Conservation (phyloP, 2,329 filamentous ascomycete species). For the Penicillium sp. region DNA sequence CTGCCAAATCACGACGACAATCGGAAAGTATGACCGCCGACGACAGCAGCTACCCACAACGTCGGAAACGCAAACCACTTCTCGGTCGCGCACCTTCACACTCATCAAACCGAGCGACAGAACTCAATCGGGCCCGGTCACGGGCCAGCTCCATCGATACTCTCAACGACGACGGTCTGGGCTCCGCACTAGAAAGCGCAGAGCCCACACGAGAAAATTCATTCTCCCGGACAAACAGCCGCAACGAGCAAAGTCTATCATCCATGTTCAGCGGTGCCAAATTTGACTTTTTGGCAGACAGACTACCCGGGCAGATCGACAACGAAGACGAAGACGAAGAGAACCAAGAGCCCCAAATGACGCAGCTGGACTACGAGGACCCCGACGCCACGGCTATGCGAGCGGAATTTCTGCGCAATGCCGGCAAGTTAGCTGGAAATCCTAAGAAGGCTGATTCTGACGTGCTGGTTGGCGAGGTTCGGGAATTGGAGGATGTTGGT, state of each 20-base stretch:
- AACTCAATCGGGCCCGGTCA: slow-evolving; percentile 38
- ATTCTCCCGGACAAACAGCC: slow-evolving; percentile 35
- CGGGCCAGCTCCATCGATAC: slow-evolving; percentile 59
- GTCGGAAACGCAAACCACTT: slow-evolving; percentile 45
- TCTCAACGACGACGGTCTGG: slow-evolving; percentile 52
- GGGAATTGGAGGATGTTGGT: slow-evolving; percentile 42
- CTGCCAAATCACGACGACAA: slow-evolving; percentile 38
- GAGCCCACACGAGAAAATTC: slow-evolving; percentile 30
- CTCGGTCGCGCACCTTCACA: slow-evolving; percentile 52
- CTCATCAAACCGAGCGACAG: slow-evolving; percentile 39
- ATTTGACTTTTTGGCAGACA: slow-evolving; percentile 39
- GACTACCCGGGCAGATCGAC: slow-evolving; percentile 28
- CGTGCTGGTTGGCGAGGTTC: slow-evolving; percentile 38
- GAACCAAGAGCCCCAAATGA: slow-evolving; percentile 49
- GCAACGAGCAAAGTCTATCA: slow-evolving; percentile 39
- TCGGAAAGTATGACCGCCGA: slow-evolving; percentile 29
- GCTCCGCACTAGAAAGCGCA: slow-evolving; percentile 43
- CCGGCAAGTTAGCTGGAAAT: slow-evolving; percentile 51
- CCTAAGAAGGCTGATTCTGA: slow-evolving; percentile 23
- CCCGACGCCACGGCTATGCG: slow-evolving; percentile 61
- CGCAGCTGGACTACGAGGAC: slow-evolving; percentile 57
- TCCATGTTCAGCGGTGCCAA: slow-evolving; percentile 41
- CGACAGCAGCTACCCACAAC: slow-evolving; percentile 30
- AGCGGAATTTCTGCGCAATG: slow-evolving; percentile 58
- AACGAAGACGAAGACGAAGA: slow-evolving; percentile 42